Evolutionary conservation across 2,329 filamentous ascomycete genomes (phyloP).

Genomic region (Neofusicoccum laricinum): DNA sequence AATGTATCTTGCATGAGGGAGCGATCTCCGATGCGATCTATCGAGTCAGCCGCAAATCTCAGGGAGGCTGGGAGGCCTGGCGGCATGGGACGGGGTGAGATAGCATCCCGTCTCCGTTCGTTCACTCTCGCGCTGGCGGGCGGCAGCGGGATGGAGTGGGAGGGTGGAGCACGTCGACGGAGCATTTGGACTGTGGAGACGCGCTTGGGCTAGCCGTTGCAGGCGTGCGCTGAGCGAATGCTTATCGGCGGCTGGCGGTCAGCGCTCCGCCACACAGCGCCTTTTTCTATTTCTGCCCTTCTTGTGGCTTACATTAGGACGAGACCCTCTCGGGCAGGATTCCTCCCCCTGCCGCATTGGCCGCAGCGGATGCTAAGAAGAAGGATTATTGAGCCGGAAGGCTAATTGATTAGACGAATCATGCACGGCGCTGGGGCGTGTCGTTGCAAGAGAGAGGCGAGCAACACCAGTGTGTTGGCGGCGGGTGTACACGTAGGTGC

Average conservation of each 20-base stretch:
- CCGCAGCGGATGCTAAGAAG: not conserved
- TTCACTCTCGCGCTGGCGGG: not conserved
- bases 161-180: not conserved
- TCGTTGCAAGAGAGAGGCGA: not conserved
- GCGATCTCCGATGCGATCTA: not conserved
- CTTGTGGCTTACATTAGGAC: not conserved
- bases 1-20: slow-evolving; percentile 6
- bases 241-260: not conserved
- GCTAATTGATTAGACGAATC: not conserved
- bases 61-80: not conserved
- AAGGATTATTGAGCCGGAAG: not conserved
- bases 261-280: not conserved
- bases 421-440: not conserved
- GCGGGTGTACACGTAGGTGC: not conserved
- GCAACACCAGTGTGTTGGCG: too few species aligned
- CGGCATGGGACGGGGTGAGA: not conserved
- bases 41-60: not conserved
- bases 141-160: not conserved
- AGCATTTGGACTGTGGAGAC: not conserved
- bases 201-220: not conserved
- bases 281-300: not conserved
- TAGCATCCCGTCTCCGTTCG: not conserved
- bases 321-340: not conserved
- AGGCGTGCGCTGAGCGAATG: not conserved
- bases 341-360: not conserved